Conservation (phyloP, 805 yeast species). For the Metschnikowia picachoensis region DNA sequence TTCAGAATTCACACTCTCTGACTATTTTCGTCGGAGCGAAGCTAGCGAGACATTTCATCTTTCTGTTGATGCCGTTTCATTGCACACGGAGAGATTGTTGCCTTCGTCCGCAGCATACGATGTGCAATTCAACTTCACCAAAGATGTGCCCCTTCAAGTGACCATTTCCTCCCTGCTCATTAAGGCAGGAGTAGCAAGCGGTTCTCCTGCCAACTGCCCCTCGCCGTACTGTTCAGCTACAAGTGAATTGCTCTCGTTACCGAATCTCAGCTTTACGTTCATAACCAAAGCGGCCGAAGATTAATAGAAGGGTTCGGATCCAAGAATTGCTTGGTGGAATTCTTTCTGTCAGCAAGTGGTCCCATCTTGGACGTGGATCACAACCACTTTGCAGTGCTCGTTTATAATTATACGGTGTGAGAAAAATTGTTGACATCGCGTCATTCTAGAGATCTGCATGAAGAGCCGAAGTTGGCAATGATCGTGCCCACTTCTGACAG, state of each 20-base stretch:
- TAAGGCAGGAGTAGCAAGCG: conserved; percentile 21
- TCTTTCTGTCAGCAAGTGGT: conserved; percentile 35
- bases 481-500: conserved; percentile 5
- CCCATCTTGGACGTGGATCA: conserved; percentile 38
- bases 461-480: background rate
- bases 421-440: conserved; percentile 25
- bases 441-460: conserved; percentile 8
- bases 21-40: conserved; percentile 6
- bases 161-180: conserved; percentile 32
- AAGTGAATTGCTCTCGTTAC: conserved; percentile 31
- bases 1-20: conserved; percentile 4
- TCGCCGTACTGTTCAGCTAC: background rate
- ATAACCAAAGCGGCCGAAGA: conserved; percentile 34
- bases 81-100: conserved; percentile 8
- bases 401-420: conserved; percentile 31
- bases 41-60: conserved; percentile 5
- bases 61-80: conserved; percentile 11
- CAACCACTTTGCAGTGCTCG: conserved; percentile 27
- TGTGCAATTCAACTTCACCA: conserved; percentile 28
- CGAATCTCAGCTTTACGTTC: conserved; percentile 32
- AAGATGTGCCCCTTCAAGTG: conserved; percentile 33
- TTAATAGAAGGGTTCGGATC: conserved; percentile 35
- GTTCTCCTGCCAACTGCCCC: background rate
- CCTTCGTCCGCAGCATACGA: conserved; percentile 35
- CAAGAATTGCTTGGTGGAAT: conserved; percentile 34